phyloP scores from a whole-genome alignment of 176 grass and related monocot genomes.

The Musa schizocarpa region DNA sequence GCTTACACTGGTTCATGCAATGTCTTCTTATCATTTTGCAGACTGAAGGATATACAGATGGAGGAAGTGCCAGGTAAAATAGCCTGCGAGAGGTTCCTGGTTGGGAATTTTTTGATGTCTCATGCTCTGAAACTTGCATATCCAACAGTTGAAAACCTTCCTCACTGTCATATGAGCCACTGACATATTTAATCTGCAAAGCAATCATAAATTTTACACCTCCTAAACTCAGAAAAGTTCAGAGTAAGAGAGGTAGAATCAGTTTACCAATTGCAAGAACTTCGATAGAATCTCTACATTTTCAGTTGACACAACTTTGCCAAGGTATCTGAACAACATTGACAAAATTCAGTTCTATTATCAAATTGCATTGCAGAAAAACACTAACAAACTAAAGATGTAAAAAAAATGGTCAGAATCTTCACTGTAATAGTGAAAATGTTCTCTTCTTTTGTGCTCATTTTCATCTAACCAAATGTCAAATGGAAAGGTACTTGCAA shows the following conservation, averaged over 20 bases:
- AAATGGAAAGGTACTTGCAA: no score
- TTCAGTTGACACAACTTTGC: conserved; percentile 46
- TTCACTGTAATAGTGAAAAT: neutral
- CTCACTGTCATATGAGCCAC: conserved; percentile 77
- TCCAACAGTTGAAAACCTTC: conserved; percentile 84
- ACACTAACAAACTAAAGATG: neutral
- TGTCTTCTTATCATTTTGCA: conserved; percentile 96
- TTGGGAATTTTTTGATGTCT: conserved; percentile 52
- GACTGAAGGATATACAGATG: conserved; percentile 97
- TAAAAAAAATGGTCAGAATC: neutral
- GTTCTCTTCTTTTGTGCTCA: neutral
- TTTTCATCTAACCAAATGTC: no score
- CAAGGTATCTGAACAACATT: conserved; percentile 51
- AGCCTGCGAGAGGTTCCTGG: conserved; percentile 80
- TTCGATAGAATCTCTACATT: conserved; percentile 44
- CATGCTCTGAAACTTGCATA: conserved; percentile 67
- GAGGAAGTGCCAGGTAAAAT: conserved; percentile 98
- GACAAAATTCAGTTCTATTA: neutral
- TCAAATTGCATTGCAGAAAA: neutral
- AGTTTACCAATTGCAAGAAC: conserved; percentile 82
- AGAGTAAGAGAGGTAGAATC: neutral
- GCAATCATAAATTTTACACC: conserved; percentile 14
- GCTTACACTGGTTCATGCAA: conserved; percentile 84
- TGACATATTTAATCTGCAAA: conserved; percentile 95
- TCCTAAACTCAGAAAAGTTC: neutral